These are phyloP conservation scores for Acer yangbiense DNA, from an alignment of 345 rosid genomes.

Conservation along the genomic window DNA sequence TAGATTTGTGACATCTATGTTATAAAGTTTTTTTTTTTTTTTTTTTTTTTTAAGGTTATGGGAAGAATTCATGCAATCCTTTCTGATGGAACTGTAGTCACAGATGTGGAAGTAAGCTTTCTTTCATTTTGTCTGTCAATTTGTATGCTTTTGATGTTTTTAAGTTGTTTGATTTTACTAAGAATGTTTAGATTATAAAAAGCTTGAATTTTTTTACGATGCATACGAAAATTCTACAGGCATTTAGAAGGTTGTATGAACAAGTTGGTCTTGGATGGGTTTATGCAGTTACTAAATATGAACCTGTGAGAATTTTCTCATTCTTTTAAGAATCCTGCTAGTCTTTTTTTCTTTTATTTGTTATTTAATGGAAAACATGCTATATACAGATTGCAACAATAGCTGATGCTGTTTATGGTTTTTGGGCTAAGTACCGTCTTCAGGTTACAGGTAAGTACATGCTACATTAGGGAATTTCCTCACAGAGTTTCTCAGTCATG, in stretches of 20 bases:
- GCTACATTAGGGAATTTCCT: background rate
- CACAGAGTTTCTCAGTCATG: background rate
- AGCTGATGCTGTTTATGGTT: conserved; percentile 72
- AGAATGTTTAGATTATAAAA: background rate
- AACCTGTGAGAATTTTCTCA: conserved; percentile 58
- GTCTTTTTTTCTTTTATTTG: background rate
- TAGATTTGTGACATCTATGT: background rate
- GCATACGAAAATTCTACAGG: conserved; percentile 43
- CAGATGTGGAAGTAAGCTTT: conserved; percentile 73
- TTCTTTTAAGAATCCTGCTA: background rate
- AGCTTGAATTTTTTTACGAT: background rate
- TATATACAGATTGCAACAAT: conserved; percentile 59
- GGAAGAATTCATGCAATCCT: conserved; percentile 93
- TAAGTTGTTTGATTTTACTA: background rate
- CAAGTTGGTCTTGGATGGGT: conserved; percentile 94
- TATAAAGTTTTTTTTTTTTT: background rate
- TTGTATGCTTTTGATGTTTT: background rate
- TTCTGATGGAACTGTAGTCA: conserved; percentile 81
- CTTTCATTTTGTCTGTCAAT: background rate
- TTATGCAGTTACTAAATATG: conserved; percentile 78
- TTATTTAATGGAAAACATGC: background rate
- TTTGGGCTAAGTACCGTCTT: conserved; percentile 90
- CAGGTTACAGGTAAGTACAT: conserved; percentile 63
- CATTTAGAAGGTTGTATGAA: conserved; percentile 79
- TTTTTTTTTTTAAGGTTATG: conserved; percentile 62